Evolutionary conservation across 2,329 filamentous ascomycete genomes (phyloP).

Genomic region (Hymenoscyphus fructigenus): DNA sequence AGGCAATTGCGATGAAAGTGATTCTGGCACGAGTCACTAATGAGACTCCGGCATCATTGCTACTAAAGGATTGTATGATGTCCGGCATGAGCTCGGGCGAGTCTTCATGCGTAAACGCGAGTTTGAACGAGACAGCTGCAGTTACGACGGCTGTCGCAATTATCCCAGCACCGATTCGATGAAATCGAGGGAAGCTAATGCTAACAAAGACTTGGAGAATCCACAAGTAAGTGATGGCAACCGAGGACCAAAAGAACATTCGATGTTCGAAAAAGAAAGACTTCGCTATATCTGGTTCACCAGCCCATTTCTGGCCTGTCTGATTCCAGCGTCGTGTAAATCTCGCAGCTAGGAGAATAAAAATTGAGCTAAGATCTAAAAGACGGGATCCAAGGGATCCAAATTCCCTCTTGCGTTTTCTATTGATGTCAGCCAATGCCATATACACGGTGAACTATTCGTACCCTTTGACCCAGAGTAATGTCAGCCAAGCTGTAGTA

Average conservation of each 20-base stretch:
- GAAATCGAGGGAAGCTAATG: conserved; percentile 31
- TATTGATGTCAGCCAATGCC: conserved; percentile 25
- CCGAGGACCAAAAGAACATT: conserved; percentile 69
- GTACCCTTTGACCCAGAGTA: conserved; percentile 49
- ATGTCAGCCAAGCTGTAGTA: conserved; percentile 66
- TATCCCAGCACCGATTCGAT: conserved; percentile 31
- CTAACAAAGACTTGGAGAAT: conserved; percentile 32
- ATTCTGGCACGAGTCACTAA: conserved; percentile 41
- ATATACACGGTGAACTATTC: no score
- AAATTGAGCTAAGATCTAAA: conserved; percentile 34
- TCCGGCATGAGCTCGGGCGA: conserved; percentile 73
- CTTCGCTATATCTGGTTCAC: conserved; percentile 83
- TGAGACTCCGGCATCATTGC: conserved; percentile 25
- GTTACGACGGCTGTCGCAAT: conserved; percentile 45
- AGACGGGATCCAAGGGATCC: conserved; percentile 15
- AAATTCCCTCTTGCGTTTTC: conserved; percentile 24
- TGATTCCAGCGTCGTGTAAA: conserved; percentile 86
- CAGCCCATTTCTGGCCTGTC: conserved; percentile 93
- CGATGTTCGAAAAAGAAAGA: conserved; percentile 64
- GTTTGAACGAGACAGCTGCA: conserved; percentile 77
- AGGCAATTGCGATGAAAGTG: conserved; percentile 47
- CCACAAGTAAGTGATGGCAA: conserved; percentile 67
- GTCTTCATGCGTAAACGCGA: conserved; percentile 84
- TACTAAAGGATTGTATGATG: conserved; percentile 36
- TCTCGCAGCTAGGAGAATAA: conserved; percentile 62